Conservation (phyloP, 2,329 filamentous ascomycete species). For the Teratosphaeria destructans region DNA sequence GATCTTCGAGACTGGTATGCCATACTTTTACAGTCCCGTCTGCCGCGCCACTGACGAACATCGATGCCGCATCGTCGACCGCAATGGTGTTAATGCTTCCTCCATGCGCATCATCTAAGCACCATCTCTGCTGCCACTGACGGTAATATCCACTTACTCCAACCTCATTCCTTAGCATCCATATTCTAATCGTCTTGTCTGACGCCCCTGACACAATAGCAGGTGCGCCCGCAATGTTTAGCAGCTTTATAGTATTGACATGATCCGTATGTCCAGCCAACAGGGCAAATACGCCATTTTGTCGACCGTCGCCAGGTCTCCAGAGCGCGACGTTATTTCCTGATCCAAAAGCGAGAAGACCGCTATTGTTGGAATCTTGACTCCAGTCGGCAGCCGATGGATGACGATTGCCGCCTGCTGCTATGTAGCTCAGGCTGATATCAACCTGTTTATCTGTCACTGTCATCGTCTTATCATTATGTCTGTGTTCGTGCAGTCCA, state of each 20-base stretch:
- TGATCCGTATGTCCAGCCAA: slow-evolving; percentile 66
- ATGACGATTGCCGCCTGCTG: slow-evolving; percentile 81
- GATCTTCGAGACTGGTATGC: slow-evolving; percentile 38
- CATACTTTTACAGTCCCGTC: slow-evolving; percentile 58
- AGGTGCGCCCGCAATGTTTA: slow-evolving; percentile 31
- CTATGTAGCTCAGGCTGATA: slow-evolving; percentile 41
- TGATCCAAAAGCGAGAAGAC: slow-evolving; percentile 76
- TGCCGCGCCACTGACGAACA: slow-evolving; percentile 51
- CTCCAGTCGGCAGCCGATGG: slow-evolving; percentile 84
- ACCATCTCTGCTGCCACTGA: slow-evolving; percentile 35
- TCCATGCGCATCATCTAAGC: slow-evolving; percentile 52
- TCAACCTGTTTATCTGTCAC: slow-evolving; percentile 1
- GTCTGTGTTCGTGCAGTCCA: not conserved
- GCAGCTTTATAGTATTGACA: slow-evolving; percentile 75
- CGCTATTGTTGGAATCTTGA: slow-evolving; percentile 27
- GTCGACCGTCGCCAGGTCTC: slow-evolving; percentile 50
- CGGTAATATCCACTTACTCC: slow-evolving; percentile 8
- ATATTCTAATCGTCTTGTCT: slow-evolving; percentile 64
- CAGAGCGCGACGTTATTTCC: slow-evolving; percentile 84
- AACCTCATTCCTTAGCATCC: slow-evolving; percentile 29
- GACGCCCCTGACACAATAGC: slow-evolving; percentile 70
- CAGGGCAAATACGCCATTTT: slow-evolving; percentile 53
- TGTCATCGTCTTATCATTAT: not conserved
- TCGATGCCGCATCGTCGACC: slow-evolving; percentile 29
- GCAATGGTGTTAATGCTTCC: slow-evolving; percentile 60